phyloP scores from a whole-genome alignment of 2,329 filamentous ascomycete genomes.

The Aspergillus caelatus region DNA sequence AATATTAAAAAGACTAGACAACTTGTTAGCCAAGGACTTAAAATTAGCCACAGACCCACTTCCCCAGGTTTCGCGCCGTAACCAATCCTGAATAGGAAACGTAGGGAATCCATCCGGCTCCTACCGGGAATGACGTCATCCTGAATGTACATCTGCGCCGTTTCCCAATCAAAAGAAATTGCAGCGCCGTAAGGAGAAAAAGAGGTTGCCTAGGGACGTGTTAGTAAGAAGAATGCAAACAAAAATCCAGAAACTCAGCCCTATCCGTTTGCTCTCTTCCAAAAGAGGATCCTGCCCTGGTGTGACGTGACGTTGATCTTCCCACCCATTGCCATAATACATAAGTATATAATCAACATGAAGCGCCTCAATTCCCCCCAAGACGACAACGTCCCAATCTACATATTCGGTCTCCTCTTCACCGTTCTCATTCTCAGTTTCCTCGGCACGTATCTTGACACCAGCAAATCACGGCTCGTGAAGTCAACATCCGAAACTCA shows the following conservation, averaged over 20 bases:
- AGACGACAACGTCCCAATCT: conserved; percentile 30
- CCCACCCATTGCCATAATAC: background rate
- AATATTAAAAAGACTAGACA: background rate
- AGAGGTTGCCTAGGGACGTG: background rate
- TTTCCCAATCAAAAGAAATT: background rate
- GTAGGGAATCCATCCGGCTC: conserved; percentile 4
- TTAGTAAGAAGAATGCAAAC: background rate
- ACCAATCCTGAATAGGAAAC: conserved; percentile 3
- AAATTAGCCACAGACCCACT: conserved; percentile 10
- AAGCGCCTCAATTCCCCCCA: conserved; percentile 27
- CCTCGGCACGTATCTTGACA: conserved; percentile 23
- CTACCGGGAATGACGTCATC: conserved; percentile 24
- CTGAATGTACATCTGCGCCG: background rate
- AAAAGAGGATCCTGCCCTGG: conserved; percentile 1
- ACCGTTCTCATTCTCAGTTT: conserved; percentile 30
- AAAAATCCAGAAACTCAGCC: background rate
- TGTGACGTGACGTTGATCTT: conserved; percentile 26
- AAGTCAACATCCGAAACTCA: conserved; percentile 4
- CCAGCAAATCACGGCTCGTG: conserved; percentile 12
- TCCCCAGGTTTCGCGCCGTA: conserved; percentile 5
- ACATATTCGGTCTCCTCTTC: conserved; percentile 32
- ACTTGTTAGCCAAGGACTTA: background rate
- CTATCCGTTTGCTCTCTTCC: background rate
- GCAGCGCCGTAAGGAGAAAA: background rate
- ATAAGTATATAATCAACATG: conserved; percentile 16